A percentile compares a stretch with the other conserved stretches of the same genome.
phyloP scores from a whole-genome alignment of 352 stramenopile species.

The Phytophthora chlamydospora region DNA sequence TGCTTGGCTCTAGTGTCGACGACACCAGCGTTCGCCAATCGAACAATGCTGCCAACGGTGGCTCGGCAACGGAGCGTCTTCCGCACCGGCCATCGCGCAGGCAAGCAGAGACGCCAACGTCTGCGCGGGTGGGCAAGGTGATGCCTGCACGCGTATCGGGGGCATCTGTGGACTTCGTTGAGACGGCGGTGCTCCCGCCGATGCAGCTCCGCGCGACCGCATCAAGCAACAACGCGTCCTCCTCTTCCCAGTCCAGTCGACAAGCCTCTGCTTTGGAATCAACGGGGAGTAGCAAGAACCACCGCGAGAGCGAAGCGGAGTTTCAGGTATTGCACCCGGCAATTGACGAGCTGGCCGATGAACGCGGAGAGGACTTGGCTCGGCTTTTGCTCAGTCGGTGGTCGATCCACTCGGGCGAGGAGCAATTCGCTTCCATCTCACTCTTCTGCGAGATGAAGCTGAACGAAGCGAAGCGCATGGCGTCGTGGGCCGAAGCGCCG shows the following conservation, averaged over 20 bases:
- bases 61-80: conserved; percentile 22
- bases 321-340: conserved; percentile 66
- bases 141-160: conserved; percentile 36
- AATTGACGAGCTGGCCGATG: conserved; percentile 56
- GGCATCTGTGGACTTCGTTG: conserved; percentile 40
- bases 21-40: conserved; percentile 3
- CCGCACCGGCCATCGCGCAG: conserved; percentile 18
- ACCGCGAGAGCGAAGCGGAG: conserved; percentile 31
- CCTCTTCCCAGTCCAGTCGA: conserved; percentile 5
- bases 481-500: conserved; percentile 67
- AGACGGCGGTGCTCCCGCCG: conserved; percentile 40
- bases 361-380: conserved; percentile 61
- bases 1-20: conserved; percentile 6
- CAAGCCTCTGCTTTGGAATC: conserved; percentile 1
- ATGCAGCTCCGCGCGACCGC: conserved; percentile 40
- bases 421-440: conserved; percentile 64
- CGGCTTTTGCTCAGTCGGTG: conserved; percentile 69
- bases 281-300: conserved; percentile 15
- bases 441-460: conserved; percentile 86
- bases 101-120: background rate
- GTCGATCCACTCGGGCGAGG: conserved; percentile 62
- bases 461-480: conserved; percentile 77
- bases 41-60: conserved; percentile 8
- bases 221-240: conserved; percentile 14
- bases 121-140: conserved; percentile 23